Evolutionary conservation across 768 basidiomycete genomes (phyloP).

Genomic region (Butyriboletus loyo): DNA sequence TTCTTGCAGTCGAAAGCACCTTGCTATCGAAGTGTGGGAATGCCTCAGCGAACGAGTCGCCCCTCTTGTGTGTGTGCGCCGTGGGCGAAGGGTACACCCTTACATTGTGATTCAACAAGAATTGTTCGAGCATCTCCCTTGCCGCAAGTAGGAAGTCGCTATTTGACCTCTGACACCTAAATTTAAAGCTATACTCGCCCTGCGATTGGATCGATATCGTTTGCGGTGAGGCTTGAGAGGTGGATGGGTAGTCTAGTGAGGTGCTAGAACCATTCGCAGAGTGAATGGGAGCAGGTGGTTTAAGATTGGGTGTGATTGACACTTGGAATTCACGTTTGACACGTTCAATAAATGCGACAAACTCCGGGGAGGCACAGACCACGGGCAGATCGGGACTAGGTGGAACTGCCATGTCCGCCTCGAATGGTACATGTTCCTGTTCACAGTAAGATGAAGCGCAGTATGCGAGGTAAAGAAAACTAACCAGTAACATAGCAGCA

Average conservation of each 20-base stretch:
- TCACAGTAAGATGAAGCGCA: slow-evolving; percentile 3
- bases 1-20: slow-evolving; percentile 75
- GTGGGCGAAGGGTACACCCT: slow-evolving; percentile 78
- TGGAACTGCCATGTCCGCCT: slow-evolving; percentile 91
- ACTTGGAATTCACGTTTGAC: slow-evolving; percentile 95
- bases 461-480: slow-evolving; percentile 22
- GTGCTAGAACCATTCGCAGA: slow-evolving; percentile 46
- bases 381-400: slow-evolving; percentile 75
- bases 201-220: slow-evolving; percentile 18
- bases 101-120: slow-evolving; percentile 78
- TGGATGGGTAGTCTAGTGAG: slow-evolving; percentile 47
- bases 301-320: slow-evolving; percentile 79
- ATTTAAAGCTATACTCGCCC: slow-evolving; percentile 88
- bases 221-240: slow-evolving; percentile 21
- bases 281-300: slow-evolving; percentile 35
- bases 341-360: slow-evolving; percentile 79
- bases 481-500: slow-evolving; percentile 88
- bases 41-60: slow-evolving; percentile 91
- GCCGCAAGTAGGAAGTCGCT: slow-evolving; percentile 90
- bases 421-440: slow-evolving; percentile 94
- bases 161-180: slow-evolving; percentile 92
- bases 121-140: slow-evolving; percentile 91
- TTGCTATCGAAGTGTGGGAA: slow-evolving; percentile 98
- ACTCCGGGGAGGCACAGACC: slow-evolving; percentile 77
- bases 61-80: slow-evolving; percentile 77